Conservation (phyloP, 208 protist genomes). For the Leishmania major region DNA sequence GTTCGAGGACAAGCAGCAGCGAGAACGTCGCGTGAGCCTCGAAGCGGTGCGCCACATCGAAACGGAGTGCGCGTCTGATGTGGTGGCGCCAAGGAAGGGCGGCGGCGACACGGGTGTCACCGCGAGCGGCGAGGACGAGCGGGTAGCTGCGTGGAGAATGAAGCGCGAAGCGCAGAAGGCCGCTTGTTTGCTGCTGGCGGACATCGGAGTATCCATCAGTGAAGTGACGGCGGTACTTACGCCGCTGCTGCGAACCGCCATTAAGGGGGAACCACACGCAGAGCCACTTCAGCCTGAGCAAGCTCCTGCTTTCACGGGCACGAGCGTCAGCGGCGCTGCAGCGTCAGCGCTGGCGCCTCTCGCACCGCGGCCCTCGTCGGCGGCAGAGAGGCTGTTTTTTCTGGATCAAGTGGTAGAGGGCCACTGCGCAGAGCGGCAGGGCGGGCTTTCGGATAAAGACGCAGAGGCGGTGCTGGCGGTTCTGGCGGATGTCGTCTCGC, state of each 20-base stretch:
- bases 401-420: constrained; percentile 21
- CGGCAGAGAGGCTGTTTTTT: constrained; percentile 20
- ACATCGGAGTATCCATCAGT: not conserved
- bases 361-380: not conserved
- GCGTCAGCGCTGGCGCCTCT: not conserved
- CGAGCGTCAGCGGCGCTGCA: not conserved
- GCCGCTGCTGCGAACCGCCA: constrained; percentile 9
- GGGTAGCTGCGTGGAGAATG: not conserved
- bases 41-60: not conserved
- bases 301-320: not conserved
- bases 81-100: not conserved
- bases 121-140: not conserved
- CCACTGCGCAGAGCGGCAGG: constrained; percentile 4
- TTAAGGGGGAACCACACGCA: not conserved
- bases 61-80: not conserved
- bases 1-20: constrained; percentile 25
- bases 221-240: constrained; percentile 14
- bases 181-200: constrained; percentile 13
- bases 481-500: constrained; percentile 16
- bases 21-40: constrained; percentile 6
- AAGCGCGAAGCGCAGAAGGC: constrained; percentile 21
- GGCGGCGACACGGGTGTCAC: not conserved
- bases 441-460: constrained; percentile 10
- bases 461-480: constrained; percentile 13
- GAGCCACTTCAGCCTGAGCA: not conserved